These are phyloP conservation scores for Bremia lactucae DNA, from an alignment of 352 stramenopile genomes.

Conservation along the genomic window DNA sequence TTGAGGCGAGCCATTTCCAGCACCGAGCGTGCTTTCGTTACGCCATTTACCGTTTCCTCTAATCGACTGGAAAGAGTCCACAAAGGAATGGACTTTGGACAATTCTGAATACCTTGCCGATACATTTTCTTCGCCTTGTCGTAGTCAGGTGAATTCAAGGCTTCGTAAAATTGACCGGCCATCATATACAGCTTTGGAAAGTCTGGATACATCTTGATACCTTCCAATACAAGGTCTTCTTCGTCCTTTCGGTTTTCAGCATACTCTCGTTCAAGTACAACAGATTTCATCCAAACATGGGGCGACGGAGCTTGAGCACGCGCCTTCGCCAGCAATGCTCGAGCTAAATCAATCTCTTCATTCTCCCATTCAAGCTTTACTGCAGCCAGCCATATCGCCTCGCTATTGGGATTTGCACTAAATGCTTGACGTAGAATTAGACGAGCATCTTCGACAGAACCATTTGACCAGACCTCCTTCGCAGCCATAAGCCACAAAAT, in stretches of 20 bases:
- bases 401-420: constrained; percentile 92
- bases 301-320: constrained; percentile 78
- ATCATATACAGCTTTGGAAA: constrained; percentile 98
- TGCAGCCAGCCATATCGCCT: constrained; percentile 92
- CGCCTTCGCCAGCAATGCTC: constrained; percentile 68
- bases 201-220: constrained; percentile 81
- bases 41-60: constrained; percentile 85
- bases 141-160: constrained; percentile 34
- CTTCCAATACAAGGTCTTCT: constrained; percentile 86
- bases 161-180: constrained; percentile 89
- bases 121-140: constrained; percentile 87
- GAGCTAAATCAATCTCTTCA: constrained; percentile 90
- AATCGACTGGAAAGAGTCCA: constrained; percentile 91
- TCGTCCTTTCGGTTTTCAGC: constrained; percentile 41
- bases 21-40: constrained; percentile 94
- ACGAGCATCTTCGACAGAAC: constrained; percentile 89
- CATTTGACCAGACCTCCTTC: constrained; percentile 94
- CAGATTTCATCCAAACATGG: constrained; percentile 97
- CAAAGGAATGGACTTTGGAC: constrained; percentile 87
- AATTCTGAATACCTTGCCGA: constrained; percentile 87
- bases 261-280: constrained; percentile 91
- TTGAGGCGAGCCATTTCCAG: constrained; percentile 94
- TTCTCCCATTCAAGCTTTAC: constrained; percentile 99
- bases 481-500: constrained; percentile 97
- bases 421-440: constrained; percentile 94